phyloP scores from a whole-genome alignment of 768 basidiomycete species.

The Kwoniella bestiolae region DNA sequence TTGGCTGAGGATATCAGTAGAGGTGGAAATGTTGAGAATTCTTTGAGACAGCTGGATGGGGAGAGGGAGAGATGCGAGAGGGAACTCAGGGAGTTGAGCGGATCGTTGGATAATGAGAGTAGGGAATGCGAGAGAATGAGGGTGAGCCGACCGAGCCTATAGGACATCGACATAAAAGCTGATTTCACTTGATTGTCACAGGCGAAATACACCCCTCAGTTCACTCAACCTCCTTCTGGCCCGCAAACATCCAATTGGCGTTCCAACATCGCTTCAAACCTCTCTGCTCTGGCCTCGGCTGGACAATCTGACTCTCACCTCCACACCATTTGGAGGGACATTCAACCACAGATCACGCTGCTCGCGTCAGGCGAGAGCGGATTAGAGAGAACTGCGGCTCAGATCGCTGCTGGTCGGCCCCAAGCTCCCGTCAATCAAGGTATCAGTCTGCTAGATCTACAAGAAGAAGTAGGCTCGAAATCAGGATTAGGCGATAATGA shows the following conservation, averaged over 20 bases:
- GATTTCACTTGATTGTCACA: conserved; percentile 22
- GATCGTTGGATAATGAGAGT: conserved; percentile 78
- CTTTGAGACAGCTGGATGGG: conserved; percentile 71
- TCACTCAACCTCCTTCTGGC: conserved; percentile 84
- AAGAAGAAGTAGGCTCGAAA: conserved; percentile 63
- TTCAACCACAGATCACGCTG: conserved; percentile 68
- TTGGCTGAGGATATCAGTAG: conserved; percentile 63
- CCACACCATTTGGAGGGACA: conserved; percentile 70
- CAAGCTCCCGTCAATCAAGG: conserved; percentile 44
- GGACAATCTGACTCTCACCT: conserved; percentile 79
- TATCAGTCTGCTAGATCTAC: conserved; percentile 69
- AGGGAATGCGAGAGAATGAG: conserved; percentile 86
- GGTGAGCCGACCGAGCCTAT: conserved; percentile 50
- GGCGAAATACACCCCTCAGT: conserved; percentile 82
- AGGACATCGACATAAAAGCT: background rate
- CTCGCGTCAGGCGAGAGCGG: conserved; percentile 60
- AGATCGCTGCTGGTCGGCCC: conserved; percentile 62
- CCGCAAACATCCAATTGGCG: conserved; percentile 71
- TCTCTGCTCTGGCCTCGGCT: conserved; percentile 74
- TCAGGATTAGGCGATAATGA: conserved; percentile 65
- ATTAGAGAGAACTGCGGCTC: conserved; percentile 53
- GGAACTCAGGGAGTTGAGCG: conserved; percentile 68
- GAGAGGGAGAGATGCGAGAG: conserved; percentile 63
- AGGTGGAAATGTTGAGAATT: conserved; percentile 67
- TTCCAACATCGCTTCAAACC: conserved; percentile 77